Percentiles rank a stretch among this genome's conserved stretches.
Evolutionary conservation across 306 rosid genomes (phyloP).

Genomic region (Prunus armeniaca): DNA sequence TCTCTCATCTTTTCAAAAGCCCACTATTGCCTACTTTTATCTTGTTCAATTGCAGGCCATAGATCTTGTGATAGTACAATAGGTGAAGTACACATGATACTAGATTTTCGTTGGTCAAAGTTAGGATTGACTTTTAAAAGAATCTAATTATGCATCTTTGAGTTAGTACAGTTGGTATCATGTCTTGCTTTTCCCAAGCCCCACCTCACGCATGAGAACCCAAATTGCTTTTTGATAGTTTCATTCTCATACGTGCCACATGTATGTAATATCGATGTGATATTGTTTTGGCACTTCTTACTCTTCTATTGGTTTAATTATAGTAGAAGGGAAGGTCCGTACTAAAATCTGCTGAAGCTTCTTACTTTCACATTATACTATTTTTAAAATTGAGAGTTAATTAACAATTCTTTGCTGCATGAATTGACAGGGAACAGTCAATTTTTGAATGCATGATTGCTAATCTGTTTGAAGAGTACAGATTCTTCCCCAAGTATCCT

Average conservation of each 20-base stretch:
- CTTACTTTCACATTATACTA: neutral
- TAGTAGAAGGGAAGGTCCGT: slow-evolving; percentile 1
- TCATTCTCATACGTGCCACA: neutral
- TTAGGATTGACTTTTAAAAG: neutral
- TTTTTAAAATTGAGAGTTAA: slow-evolving; percentile 13
- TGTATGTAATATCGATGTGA: neutral
- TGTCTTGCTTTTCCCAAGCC: neutral
- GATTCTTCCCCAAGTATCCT: slow-evolving; percentile 94
- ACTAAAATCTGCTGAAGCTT: neutral
- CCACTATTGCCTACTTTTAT: neutral
- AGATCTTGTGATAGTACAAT: neutral
- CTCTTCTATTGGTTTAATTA: neutral
- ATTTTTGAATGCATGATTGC: slow-evolving; percentile 93
- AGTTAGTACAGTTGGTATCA: neutral
- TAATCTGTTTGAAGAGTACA: slow-evolving; percentile 91
- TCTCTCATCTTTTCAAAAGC: neutral
- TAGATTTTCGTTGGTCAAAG: neutral
- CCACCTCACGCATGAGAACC: neutral
- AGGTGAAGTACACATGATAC: neutral
- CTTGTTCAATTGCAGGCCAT: neutral
- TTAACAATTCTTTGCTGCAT: slow-evolving; percentile 4
- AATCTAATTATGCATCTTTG: neutral
- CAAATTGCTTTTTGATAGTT: neutral
- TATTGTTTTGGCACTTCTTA: neutral
- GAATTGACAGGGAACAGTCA: slow-evolving; percentile 68